Evolutionary conservation across 192 early-diverging fungal genomes (phyloP).

Genomic region (Linnemannia elongata): DNA sequence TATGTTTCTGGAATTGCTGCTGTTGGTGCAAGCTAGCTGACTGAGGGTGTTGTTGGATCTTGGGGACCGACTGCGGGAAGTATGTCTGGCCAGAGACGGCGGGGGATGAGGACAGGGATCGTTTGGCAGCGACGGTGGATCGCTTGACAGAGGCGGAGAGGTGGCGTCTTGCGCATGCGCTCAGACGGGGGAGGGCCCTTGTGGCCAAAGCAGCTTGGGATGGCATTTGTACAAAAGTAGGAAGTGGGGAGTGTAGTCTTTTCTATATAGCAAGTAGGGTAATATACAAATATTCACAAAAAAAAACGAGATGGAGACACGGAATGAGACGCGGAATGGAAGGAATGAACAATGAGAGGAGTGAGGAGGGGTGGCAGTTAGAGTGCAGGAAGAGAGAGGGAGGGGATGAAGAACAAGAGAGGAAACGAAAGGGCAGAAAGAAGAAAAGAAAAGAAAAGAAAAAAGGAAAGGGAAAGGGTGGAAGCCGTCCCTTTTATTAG

Average conservation of each 20-base stretch:
- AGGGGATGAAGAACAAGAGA: conserved; percentile 9
- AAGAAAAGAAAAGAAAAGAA: conserved; percentile 6
- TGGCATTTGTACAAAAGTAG: conserved; percentile 31
- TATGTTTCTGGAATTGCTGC: conserved; percentile 53
- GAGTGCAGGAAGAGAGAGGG: neutral
- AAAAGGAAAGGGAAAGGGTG: neutral
- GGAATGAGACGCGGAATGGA: conserved; percentile 13
- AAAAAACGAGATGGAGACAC: conserved; percentile 6
- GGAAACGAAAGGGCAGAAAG: neutral
- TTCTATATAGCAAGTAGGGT: neutral
- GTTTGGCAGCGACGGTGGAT: conserved; percentile 1
- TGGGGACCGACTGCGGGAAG: conserved; percentile 37
- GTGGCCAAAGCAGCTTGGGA: conserved; percentile 43
- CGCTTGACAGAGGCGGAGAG: conserved; percentile 18
- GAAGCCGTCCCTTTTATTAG: conserved; percentile 13
- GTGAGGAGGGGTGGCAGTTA: neutral
- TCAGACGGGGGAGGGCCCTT: conserved; percentile 47
- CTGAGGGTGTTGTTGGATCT: conserved; percentile 22
- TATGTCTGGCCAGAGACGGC: conserved; percentile 36
- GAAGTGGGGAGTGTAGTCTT: neutral
- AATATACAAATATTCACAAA: neutral
- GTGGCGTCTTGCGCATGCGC: conserved; percentile 12
- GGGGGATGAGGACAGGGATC: conserved; percentile 31
- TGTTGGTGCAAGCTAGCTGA: conserved; percentile 15
- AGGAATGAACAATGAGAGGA: conserved; percentile 21